Evolutionary conservation across 2,329 filamentous ascomycete species (phyloP).

Genomic region (Didymosphaeria variabile): DNA sequence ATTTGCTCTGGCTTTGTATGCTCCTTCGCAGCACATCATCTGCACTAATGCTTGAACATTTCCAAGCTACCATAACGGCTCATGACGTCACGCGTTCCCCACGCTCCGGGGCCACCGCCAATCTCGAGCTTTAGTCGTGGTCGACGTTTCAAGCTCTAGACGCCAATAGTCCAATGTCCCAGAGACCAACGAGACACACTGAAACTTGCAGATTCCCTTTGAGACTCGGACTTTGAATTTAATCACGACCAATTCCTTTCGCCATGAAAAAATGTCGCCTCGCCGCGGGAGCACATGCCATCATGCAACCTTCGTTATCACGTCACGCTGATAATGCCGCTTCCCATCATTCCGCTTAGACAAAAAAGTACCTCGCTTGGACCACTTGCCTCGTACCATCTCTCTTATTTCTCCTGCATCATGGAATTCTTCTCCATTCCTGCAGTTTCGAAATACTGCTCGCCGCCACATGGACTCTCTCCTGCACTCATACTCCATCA

Average conservation of each 20-base stretch:
- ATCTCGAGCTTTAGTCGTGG: not conserved
- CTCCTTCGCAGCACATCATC: too few species aligned
- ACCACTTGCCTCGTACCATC: not conserved
- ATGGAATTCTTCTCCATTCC: not conserved
- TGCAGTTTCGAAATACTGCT: not conserved
- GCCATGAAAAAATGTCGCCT: not conserved
- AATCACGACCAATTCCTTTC: not conserved
- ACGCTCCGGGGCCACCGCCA: not conserved
- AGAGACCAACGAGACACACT: too few species aligned
- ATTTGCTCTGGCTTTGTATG: too few species aligned
- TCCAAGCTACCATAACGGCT: not conserved
- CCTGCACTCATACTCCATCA: slow-evolving; percentile 2
- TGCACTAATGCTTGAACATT: not conserved
- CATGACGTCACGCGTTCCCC: slow-evolving; percentile 6
- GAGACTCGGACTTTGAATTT: not conserved
- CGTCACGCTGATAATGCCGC: slow-evolving; percentile 10
- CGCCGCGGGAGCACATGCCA: not conserved
- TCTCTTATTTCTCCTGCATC: not conserved
- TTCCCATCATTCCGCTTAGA: slow-evolving; percentile 5
- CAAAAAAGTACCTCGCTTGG: slow-evolving; percentile 9
- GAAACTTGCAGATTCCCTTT: too few species aligned
- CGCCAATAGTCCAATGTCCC: not conserved
- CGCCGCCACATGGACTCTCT: slow-evolving; percentile 13
- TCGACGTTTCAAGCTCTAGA: not conserved
- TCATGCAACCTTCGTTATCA: not conserved